These are phyloP conservation scores for Cercophora samala DNA, from an alignment of 495 filamentous ascomycete species.

Conservation along the genomic window DNA sequence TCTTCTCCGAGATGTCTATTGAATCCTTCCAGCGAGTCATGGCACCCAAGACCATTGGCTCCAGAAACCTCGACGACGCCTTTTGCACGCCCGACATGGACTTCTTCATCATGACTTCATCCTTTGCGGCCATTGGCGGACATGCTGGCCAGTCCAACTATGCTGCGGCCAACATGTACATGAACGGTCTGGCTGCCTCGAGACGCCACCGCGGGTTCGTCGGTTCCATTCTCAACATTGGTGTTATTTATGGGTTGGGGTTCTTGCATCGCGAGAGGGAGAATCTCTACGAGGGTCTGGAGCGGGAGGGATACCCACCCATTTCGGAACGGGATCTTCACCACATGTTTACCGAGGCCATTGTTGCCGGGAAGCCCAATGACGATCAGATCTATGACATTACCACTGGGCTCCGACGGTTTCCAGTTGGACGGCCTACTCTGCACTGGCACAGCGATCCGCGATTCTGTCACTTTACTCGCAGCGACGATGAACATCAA, in stretches of 20 bases:
- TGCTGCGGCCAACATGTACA: conserved; percentile 55
- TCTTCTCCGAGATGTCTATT: conserved; percentile 47
- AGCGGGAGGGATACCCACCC: conserved; percentile 47
- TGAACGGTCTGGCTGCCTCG: conserved; percentile 43
- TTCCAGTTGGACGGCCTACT: conserved; percentile 22
- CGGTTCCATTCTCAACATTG: conserved; percentile 54
- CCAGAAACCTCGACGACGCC: conserved; percentile 37
- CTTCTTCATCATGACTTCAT: conserved; percentile 51
- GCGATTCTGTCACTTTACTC: conserved; percentile 39
- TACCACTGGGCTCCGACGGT: conserved; percentile 42
- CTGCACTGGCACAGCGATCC: conserved; percentile 42
- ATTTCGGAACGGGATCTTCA: conserved; percentile 60
- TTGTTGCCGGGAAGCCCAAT: conserved; percentile 39
- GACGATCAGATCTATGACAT: conserved; percentile 29
- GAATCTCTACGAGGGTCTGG: conserved; percentile 39
- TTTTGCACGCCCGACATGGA: conserved; percentile 37
- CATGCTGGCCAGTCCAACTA: conserved; percentile 54
- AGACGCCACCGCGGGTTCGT: conserved; percentile 35
- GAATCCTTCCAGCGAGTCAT: conserved; percentile 41
- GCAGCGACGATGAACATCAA: conserved; percentile 16
- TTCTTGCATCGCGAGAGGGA: conserved; percentile 51
- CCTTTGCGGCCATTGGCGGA: conserved; percentile 46
- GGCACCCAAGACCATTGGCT: conserved; percentile 45
- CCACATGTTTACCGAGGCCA: conserved; percentile 58
- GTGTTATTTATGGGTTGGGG: conserved; percentile 55